These are phyloP conservation scores for Suhomyces kunorum DNA, from an alignment of 1,139 yeast species.

Conservation along the genomic window DNA sequence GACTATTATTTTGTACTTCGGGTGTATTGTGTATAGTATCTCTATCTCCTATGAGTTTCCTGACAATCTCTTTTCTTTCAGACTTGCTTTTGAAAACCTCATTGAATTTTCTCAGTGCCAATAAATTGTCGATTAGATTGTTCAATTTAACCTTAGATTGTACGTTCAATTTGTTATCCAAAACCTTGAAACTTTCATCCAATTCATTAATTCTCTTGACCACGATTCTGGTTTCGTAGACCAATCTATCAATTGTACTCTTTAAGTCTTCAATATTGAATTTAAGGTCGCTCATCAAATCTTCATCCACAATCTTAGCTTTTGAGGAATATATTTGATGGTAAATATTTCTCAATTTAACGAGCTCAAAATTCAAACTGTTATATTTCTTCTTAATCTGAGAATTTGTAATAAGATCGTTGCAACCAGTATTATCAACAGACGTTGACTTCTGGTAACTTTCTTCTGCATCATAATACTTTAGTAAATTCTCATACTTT, in stretches of 20 bases:
- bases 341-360: constrained; percentile 32
- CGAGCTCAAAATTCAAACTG: constrained; percentile 34
- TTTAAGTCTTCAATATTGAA: constrained; percentile 62
- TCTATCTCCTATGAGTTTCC: constrained; percentile 30
- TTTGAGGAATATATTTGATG: constrained; percentile 34
- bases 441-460: background rate
- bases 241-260: constrained; percentile 70
- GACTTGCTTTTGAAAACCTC: constrained; percentile 31
- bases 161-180: constrained; percentile 44
- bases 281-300: constrained; percentile 37
- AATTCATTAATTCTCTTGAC: constrained; percentile 76
- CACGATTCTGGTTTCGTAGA: constrained; percentile 76
- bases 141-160: constrained; percentile 32
- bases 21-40: constrained; percentile 2
- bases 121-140: constrained; percentile 38
- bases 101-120: constrained; percentile 36
- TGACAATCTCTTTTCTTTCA: constrained; percentile 33
- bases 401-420: constrained; percentile 16
- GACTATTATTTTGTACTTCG: background rate
- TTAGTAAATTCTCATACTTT: constrained; percentile 14
- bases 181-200: constrained; percentile 59
- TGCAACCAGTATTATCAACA: background rate
- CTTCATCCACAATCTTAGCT: constrained; percentile 34
- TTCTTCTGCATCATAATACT: background rate
- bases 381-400: constrained; percentile 29